Conservation (phyloP, 768 basidiomycete genomes). For the Chlorophyllum brunneum region DNA sequence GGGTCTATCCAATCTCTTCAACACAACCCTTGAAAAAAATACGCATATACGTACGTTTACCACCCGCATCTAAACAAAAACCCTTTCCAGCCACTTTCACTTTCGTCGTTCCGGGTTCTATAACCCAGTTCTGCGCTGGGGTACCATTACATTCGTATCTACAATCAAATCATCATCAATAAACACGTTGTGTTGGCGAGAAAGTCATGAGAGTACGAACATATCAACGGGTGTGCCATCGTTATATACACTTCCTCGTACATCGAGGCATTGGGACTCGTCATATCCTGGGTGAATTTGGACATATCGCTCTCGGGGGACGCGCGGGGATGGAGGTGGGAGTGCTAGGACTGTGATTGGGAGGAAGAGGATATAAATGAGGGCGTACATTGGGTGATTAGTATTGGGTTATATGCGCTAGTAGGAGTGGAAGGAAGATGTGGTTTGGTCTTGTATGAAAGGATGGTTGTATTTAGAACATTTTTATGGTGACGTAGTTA, state of each 20-base stretch:
- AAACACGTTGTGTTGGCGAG: not conserved
- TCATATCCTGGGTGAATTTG: constrained; percentile 25
- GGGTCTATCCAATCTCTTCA: constrained; percentile 16
- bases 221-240: constrained; percentile 30
- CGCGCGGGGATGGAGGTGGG: too few relatives aligned
- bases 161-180: not conserved
- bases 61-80: constrained; percentile 28
- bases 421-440: too few relatives aligned
- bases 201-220: too few relatives aligned
- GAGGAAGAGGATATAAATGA: too few relatives aligned
- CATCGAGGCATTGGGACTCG: constrained; percentile 27
- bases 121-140: constrained; percentile 24
- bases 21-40: not conserved
- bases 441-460: too few relatives aligned
- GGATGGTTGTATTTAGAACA: too few relatives aligned
- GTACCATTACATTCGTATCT: constrained; percentile 28
- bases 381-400: too few relatives aligned
- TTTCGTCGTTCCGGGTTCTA: constrained; percentile 21
- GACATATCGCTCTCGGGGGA: not conserved
- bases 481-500: too few relatives aligned
- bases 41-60: constrained; percentile 17
- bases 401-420: too few relatives aligned
- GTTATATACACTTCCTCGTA: constrained; percentile 19
- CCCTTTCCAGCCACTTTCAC: constrained; percentile 21
- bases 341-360: too few relatives aligned